These are phyloP conservation scores for Exophiala sp. DNA, from an alignment of 2,329 filamentous ascomycete genomes.

Conservation along the genomic window DNA sequence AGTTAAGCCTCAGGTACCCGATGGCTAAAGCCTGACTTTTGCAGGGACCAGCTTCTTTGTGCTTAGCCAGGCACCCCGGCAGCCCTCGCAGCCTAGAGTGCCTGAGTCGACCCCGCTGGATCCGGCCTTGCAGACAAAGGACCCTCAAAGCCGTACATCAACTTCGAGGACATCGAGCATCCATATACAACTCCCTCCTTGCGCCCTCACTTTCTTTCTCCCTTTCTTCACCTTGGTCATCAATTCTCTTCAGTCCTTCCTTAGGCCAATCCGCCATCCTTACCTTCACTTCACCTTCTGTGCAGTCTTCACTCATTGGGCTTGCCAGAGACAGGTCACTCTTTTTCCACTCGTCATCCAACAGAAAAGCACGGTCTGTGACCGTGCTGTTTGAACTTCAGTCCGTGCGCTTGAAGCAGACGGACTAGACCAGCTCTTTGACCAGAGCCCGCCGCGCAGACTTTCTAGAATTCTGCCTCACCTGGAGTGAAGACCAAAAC, in stretches of 20 bases:
- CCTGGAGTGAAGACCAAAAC: slow-evolving; percentile 20
- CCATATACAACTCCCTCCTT: slow-evolving; percentile 7
- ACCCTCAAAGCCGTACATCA: background rate
- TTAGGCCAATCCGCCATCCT: slow-evolving; percentile 15
- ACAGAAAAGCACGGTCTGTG: slow-evolving; percentile 21
- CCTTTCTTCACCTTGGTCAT: slow-evolving; percentile 1
- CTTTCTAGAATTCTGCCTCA: slow-evolving; percentile 17
- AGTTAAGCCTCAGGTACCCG: slow-evolving; percentile 16
- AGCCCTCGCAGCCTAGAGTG: background rate
- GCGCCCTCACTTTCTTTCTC: slow-evolving; percentile 6
- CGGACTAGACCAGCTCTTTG: slow-evolving; percentile 15
- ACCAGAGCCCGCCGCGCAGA: slow-evolving; percentile 12
- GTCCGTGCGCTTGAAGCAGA: slow-evolving; percentile 16
- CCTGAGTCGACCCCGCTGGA: background rate
- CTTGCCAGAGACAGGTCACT: slow-evolving; percentile 14
- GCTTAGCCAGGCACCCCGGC: background rate
- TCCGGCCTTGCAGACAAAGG: background rate
- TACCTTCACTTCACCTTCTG: slow-evolving; percentile 15
- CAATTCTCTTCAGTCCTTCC: slow-evolving; percentile 14
- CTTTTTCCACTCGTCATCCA: background rate
- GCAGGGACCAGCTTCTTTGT: background rate
- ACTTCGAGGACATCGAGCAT: background rate
- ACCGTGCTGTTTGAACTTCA: slow-evolving; percentile 16
- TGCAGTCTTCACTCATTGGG: slow-evolving; percentile 23
- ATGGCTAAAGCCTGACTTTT: background rate